Evolutionary conservation across 2,329 filamentous ascomycete species (phyloP).

Genomic region (Phialophora expanda): DNA sequence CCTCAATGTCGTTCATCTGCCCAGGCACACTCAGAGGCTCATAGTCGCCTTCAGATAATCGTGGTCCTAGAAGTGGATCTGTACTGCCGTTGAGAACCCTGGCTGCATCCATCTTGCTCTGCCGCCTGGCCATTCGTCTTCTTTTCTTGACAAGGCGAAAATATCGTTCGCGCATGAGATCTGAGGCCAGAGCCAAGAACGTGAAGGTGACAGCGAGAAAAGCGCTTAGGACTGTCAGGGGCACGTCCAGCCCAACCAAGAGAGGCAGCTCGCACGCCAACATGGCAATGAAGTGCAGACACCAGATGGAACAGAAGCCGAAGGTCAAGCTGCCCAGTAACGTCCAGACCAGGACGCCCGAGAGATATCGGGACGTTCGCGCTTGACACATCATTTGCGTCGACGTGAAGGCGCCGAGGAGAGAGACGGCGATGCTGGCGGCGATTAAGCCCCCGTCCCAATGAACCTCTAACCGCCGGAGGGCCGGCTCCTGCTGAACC

Average conservation of each 20-base stretch:
- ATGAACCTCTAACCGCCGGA: slow-evolving; percentile 38
- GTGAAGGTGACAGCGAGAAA: slow-evolving; percentile 37
- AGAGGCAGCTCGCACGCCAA: slow-evolving; percentile 44
- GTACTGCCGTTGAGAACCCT: slow-evolving; percentile 22
- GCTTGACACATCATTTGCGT: slow-evolving; percentile 46
- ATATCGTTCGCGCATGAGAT: slow-evolving; percentile 42
- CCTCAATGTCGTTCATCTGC: neutral
- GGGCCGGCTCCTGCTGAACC: slow-evolving; percentile 1
- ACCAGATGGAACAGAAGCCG: slow-evolving; percentile 45
- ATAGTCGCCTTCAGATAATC: slow-evolving; percentile 4
- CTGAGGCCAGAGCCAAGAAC: slow-evolving; percentile 39
- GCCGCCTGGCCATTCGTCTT: slow-evolving; percentile 12
- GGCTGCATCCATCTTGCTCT: slow-evolving; percentile 14
- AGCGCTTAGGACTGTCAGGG: slow-evolving; percentile 41
- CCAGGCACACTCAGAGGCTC: neutral
- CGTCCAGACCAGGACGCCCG: slow-evolving; percentile 42
- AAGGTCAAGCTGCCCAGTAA: slow-evolving; percentile 43
- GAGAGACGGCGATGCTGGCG: slow-evolving; percentile 43
- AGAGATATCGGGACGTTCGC: slow-evolving; percentile 41
- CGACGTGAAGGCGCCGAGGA: slow-evolving; percentile 44
- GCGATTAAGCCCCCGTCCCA: slow-evolving; percentile 42
- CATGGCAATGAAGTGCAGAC: slow-evolving; percentile 45
- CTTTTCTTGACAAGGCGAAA: slow-evolving; percentile 19
- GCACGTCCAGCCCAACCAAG: slow-evolving; percentile 41
- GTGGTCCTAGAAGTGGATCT: slow-evolving; percentile 25